Conservation (phyloP, 2,329 filamentous ascomycete species). For the Colletotrichum salicis region DNA sequence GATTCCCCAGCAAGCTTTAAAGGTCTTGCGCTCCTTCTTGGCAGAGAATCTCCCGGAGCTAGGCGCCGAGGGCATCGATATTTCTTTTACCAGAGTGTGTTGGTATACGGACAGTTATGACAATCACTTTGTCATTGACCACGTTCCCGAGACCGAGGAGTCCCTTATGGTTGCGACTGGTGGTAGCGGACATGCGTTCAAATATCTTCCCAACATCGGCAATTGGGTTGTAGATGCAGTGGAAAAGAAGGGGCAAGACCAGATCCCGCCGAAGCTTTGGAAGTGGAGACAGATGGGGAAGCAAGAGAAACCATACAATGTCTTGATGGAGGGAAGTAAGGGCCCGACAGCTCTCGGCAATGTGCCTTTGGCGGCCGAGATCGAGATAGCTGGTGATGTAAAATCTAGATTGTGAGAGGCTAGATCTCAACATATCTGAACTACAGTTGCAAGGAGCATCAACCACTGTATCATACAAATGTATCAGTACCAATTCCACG, state of each 20-base stretch:
- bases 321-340: conserved; percentile 38
- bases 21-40: conserved; percentile 46
- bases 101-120: conserved; percentile 69
- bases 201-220: conserved; percentile 69
- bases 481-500: background rate
- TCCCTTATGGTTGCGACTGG: conserved; percentile 68
- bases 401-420: background rate
- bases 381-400: background rate
- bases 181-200: conserved; percentile 71
- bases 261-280: conserved; percentile 39
- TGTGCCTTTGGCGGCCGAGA: conserved; percentile 23
- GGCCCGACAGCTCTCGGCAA: conserved; percentile 36
- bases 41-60: conserved; percentile 56
- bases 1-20: conserved; percentile 38
- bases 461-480: background rate
- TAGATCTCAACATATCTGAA: background rate
- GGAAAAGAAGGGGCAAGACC: conserved; percentile 47
- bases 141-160: conserved; percentile 48
- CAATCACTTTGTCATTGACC: conserved; percentile 59
- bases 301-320: conserved; percentile 22
- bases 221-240: conserved; percentile 64
- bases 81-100: conserved; percentile 60
- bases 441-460: background rate
- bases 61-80: conserved; percentile 41
- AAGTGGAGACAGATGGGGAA: conserved; percentile 35